phyloP scores from a whole-genome alignment of 176 grass and related monocot genomes.

The Guadua angustifolia region DNA sequence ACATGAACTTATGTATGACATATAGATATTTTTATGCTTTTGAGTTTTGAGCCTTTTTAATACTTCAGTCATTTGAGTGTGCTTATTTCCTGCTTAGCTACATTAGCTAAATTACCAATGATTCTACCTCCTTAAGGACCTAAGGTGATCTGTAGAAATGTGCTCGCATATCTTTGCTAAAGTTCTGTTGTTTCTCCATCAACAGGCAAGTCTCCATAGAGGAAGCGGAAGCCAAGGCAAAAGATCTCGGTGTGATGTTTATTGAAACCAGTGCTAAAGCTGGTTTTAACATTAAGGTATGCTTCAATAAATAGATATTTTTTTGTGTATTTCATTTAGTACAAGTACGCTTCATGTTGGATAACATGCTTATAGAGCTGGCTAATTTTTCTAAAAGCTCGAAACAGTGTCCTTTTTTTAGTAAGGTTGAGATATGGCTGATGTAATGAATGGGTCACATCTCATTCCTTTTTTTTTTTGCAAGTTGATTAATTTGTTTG shows the following conservation, averaged over 20 bases:
- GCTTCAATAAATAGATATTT: conserved; percentile 36
- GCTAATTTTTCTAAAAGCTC: conserved; percentile 2
- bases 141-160: conserved; percentile 11
- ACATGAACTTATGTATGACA: not conserved
- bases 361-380: not conserved
- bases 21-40: not conserved
- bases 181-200: conserved; percentile 45
- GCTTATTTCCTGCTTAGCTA: not conserved
- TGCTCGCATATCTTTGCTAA: conserved; percentile 12
- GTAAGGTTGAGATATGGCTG: not conserved
- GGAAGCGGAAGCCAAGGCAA: conserved; percentile 95
- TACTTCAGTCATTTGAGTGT: not conserved
- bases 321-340: conserved; percentile 19
- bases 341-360: not conserved
- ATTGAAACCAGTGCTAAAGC: conserved; percentile 99
- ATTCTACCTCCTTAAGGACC: not conserved
- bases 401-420: not conserved
- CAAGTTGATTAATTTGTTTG: conserved; percentile 15
- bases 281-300: conserved; percentile 98
- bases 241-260: conserved; percentile 96
- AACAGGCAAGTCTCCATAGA: conserved; percentile 98
- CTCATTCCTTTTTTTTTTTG: not conserved
- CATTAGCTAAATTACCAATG: not conserved
- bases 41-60: not conserved
- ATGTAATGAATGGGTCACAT: not conserved